Percentiles rank a stretch among this genome's conserved stretches.
Conservation (phyloP, 192 early-diverging fungal genomes). For the Spinellus fusiger region DNA sequence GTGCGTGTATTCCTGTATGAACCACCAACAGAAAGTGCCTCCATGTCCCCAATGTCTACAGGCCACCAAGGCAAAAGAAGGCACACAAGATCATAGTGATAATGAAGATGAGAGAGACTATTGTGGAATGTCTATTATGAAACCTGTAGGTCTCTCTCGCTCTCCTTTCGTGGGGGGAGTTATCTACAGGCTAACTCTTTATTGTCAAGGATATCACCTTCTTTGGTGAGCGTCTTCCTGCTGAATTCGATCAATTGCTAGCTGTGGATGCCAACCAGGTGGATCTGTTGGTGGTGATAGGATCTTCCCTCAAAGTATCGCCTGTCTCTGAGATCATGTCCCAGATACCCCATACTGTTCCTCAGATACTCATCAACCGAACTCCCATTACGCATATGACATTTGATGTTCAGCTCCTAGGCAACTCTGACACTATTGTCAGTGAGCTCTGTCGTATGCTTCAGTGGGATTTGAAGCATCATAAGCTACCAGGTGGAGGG, state of each 20-base stretch:
- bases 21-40: conserved; percentile 67
- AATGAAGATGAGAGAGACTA: conserved; percentile 40
- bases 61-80: neutral
- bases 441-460: conserved; percentile 65
- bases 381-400: conserved; percentile 79
- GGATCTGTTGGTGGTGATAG: conserved; percentile 93
- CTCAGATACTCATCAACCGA: conserved; percentile 89
- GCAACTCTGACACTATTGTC: conserved; percentile 81
- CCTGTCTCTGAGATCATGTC: conserved; percentile 90
- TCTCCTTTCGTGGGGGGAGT: neutral
- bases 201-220: conserved; percentile 77
- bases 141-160: conserved; percentile 47
- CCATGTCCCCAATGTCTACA: conserved; percentile 67
- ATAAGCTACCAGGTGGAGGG: conserved; percentile 54
- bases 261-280: conserved; percentile 66
- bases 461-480: conserved; percentile 71
- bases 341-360: conserved; percentile 73
- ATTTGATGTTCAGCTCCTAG: conserved; percentile 87
- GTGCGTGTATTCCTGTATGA: neutral
- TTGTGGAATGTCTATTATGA: conserved; percentile 60
- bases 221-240: conserved; percentile 90
- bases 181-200: neutral
- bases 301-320: conserved; percentile 90
- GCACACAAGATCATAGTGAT: conserved; percentile 37
- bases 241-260: conserved; percentile 70